Base-by-base conservation (phyloP, 495 filamentous ascomycete species). In the Polyplosphaeria fusca region DNA sequence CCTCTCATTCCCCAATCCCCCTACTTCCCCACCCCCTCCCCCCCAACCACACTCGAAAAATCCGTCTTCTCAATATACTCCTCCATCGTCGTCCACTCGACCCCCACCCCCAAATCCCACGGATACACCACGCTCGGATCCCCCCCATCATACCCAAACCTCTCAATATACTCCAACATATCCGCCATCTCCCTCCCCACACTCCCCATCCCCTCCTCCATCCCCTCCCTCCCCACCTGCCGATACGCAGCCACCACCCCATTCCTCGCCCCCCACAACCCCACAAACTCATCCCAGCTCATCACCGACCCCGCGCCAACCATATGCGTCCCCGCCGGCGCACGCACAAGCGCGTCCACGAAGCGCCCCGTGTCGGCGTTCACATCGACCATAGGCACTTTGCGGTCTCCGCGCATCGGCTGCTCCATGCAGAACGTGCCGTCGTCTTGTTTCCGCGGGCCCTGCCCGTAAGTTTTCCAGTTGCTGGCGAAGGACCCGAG, bases 401-500 rank as follows among this genome's bases (percentile, higher is more conserved):
- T 58, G 14, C 11, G 22, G 7, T 63, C 55, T 19, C 48, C 51
- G 1, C 30, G 38, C 46, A 57, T 53, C 9, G 55, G 41, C 9
- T 51, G 4, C 7, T 38, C 22, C n/a, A 67, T 26, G 12, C 56
- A 40, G 35, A 51, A 70, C 28, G 24, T 53, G 7, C 66, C 68
- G 47, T 70, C 55, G 4, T 40, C 43, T 45, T 58, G 49, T 51
- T 63, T 57, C 39, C 1, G n/a, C 32, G 53, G 43, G 28, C 23
- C 35, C n/a, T 23, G 40, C 18, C 26, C 46, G 12, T 4, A 20
- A 1, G 5, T 25, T 39, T 55, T 47, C 60, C 52, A 73, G 52
- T 76, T 77, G 5, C 54, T 60, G 11, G 69, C 27, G 59, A 71
- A 78, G 9, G 48, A 52, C 5, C 74, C 74, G 12, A 73, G 53